Conservation (phyloP, 1,139 yeast genomes). For the Lodderomyces margitis region DNA sequence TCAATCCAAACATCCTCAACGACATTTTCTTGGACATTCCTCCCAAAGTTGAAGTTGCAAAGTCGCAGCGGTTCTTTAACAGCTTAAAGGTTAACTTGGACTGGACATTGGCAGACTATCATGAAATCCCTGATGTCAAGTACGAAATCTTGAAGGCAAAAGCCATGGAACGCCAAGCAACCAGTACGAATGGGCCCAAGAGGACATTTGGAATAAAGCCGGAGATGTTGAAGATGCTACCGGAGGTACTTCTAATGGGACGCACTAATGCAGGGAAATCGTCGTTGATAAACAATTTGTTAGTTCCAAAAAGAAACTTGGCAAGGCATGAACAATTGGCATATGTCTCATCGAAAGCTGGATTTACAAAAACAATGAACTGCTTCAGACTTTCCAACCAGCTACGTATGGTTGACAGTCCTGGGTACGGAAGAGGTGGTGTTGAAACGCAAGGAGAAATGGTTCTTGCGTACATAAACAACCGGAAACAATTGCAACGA, state of each 20-base stretch:
- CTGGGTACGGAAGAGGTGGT: conserved; percentile 80
- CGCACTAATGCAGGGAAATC: conserved; percentile 87
- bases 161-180: conserved; percentile 20
- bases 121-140: conserved; percentile 59
- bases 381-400: conserved; percentile 65
- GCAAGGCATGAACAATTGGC: conserved; percentile 42
- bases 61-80: conserved; percentile 40
- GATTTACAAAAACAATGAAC: conserved; percentile 75
- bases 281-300: conserved; percentile 61
- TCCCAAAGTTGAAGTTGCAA: conserved; percentile 13
- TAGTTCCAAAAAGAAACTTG: conserved; percentile 24
- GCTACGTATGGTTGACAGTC: conserved; percentile 72
- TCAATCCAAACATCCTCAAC: conserved; percentile 10
- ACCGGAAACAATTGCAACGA: conserved; percentile 52
- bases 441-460: conserved; percentile 64
- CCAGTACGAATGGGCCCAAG: conserved; percentile 20
- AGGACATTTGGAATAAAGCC: conserved; percentile 34
- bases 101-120: conserved; percentile 56
- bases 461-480: conserved; percentile 57
- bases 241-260: conserved; percentile 68
- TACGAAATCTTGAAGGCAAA: conserved; percentile 28
- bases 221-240: conserved; percentile 34
- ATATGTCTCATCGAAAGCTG: conserved; percentile 59
- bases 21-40: conserved; percentile 9
- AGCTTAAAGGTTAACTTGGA: conserved; percentile 45